Conservation (phyloP, 2,329 filamentous ascomycete genomes). For the Tolypocladium amazonense region DNA sequence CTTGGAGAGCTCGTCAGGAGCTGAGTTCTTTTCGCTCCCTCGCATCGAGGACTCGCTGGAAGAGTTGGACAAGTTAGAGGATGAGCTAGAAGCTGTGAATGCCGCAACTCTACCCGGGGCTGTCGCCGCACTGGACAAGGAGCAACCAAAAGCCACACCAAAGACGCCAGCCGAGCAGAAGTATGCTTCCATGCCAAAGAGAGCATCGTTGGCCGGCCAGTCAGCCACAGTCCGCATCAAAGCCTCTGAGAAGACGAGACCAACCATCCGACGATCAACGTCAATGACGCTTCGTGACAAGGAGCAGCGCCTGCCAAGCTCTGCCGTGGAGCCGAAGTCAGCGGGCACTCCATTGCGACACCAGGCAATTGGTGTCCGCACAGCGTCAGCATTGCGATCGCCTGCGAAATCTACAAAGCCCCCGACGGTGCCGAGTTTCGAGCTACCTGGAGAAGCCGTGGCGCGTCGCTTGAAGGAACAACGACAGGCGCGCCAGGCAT, state of each 20-base stretch:
- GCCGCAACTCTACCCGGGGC: constrained; percentile 24
- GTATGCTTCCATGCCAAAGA: constrained; percentile 9
- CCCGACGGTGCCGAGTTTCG: constrained; percentile 44
- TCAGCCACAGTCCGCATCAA: constrained; percentile 30
- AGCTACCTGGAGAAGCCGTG: constrained; percentile 52
- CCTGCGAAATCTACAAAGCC: constrained; percentile 42
- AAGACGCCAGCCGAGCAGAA: constrained; percentile 8
- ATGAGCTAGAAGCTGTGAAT: constrained; percentile 45
- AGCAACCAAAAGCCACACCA: constrained; percentile 5
- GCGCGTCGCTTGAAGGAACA: constrained; percentile 47
- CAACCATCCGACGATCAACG: constrained; percentile 29
- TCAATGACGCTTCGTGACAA: constrained; percentile 27
- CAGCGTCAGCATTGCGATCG: constrained; percentile 24
- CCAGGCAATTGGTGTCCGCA: constrained; percentile 8
- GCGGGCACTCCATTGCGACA: constrained; percentile 8
- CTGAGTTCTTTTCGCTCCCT: constrained; percentile 23
- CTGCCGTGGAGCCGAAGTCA: constrained; percentile 6
- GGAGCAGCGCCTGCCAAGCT: constrained; percentile 7
- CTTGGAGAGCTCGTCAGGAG: constrained; percentile 20
- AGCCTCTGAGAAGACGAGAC: constrained; percentile 22
- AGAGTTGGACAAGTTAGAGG: constrained; percentile 50
- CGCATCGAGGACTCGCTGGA: constrained; percentile 56
- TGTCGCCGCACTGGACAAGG: constrained; percentile 13
- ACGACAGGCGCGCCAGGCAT: constrained; percentile 40
- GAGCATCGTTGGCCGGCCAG: neutral